These are phyloP conservation scores for Cladosporium colombiae DNA, from an alignment of 2,329 filamentous ascomycete species.

Conservation along the genomic window DNA sequence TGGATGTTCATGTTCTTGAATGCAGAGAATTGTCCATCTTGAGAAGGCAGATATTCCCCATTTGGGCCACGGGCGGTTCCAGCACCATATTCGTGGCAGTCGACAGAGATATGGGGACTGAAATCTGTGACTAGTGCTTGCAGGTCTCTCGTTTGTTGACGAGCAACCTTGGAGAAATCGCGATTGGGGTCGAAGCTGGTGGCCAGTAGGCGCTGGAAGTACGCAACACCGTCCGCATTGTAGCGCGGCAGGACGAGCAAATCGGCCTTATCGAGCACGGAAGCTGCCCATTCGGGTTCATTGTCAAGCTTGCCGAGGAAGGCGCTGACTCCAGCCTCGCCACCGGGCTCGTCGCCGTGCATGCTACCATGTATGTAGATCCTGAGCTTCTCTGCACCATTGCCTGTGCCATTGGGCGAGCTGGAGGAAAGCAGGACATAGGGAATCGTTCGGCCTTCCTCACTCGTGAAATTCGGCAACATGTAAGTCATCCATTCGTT, in stretches of 20 bases:
- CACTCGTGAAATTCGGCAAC: slow-evolving; percentile 34
- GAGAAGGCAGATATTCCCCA: slow-evolving; percentile 21
- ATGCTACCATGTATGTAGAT: slow-evolving; percentile 42
- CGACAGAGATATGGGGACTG: slow-evolving; percentile 34
- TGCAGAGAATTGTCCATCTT: slow-evolving; percentile 39
- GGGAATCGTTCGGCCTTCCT: slow-evolving; percentile 38
- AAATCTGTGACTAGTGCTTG: slow-evolving; percentile 21
- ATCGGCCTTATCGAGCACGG: slow-evolving; percentile 38
- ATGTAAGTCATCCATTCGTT: slow-evolving; percentile 39
- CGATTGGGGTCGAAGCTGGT: slow-evolving; percentile 42
- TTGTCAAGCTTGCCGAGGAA: slow-evolving; percentile 40
- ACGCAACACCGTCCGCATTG: slow-evolving; percentile 41
- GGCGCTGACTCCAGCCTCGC: slow-evolving; percentile 40
- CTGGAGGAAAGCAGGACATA: slow-evolving; percentile 35
- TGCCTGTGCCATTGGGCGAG: slow-evolving; percentile 19
- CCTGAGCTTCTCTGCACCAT: slow-evolving; percentile 33
- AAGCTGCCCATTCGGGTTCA: slow-evolving; percentile 36
- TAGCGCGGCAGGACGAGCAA: slow-evolving; percentile 40
- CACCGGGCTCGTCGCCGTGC: slow-evolving; percentile 43
- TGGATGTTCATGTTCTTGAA: slow-evolving; percentile 43
- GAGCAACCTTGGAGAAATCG: slow-evolving; percentile 40
- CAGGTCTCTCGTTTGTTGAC: slow-evolving; percentile 40
- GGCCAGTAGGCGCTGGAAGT: slow-evolving; percentile 40
- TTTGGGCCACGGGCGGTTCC: background rate
- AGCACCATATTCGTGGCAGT: slow-evolving; percentile 32